Evolutionary conservation across 495 filamentous ascomycete genomes (phyloP), one percentile per base, ranked within the genome.

Genomic region (Zalerion maritima): DNA sequence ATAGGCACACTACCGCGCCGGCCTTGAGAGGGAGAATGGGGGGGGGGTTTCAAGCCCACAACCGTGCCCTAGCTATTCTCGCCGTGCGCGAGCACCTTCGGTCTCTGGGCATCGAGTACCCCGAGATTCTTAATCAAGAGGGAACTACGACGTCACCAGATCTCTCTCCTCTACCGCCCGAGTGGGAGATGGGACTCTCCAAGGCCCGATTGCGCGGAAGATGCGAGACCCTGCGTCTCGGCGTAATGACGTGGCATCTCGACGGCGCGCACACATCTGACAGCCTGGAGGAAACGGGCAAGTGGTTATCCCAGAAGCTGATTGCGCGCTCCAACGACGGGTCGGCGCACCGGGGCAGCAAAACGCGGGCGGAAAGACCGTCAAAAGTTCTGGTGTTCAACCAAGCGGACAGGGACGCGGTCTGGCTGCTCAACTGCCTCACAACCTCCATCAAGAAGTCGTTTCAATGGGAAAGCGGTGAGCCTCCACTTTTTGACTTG

Each of bases 201-300:
- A 40, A 59, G 36, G 78, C 78, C 2, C 58, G 58, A 3, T 65
- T 85, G 35, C 59, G 73, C 2, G 85, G 85, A 2, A 67, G 85
- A 14, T 86, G 81, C 42, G 82, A 94, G 43, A 70, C 69, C 15
- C 58, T 74, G 3, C 45, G 44, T 4, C 71, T 78, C 24, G 42
- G 29, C 0, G 60, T 45, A 1, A 52, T 81, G 0, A 60, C 66
- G 14, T 94, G 89, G 87, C 73, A 75, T 40, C 73, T 94, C 26
- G 87, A 96, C 46, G 82, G 86, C 3, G 87, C 83, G 3, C 87
- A 96, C 37, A 96, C 86, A 0, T 61, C 74, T 4, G 83, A 91
- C 35, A 89, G 80, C 41, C 69, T 93, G 29, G 58, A 64, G 14
- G 57, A 73, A 14, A 72, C 75, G 1, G 81, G 67, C 2, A 60